Percentiles rank a stretch among this genome's conserved stretches.
Evolutionary conservation across 2,329 filamentous ascomycete species (phyloP).

Genomic region (Ophiostoma himal-ulmi): DNA sequence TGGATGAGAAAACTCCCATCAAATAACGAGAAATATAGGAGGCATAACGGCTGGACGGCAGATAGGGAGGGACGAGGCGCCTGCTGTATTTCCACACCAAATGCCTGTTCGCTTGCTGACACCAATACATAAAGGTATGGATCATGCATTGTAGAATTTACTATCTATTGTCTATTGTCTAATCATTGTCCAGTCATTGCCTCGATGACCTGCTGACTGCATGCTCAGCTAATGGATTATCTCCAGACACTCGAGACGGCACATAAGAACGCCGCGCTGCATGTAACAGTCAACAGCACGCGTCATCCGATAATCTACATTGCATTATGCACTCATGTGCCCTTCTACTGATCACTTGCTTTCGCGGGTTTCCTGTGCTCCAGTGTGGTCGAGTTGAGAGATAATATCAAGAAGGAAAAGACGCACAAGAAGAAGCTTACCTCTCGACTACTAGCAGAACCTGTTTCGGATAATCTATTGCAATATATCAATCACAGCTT

Average conservation of each 20-base stretch:
- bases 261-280: neutral
- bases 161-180: neutral
- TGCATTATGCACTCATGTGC: neutral
- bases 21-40: neutral
- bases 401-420: neutral
- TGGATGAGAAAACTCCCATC: neutral
- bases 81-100: slow-evolving; percentile 24
- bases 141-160: neutral
- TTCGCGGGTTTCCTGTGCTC: neutral
- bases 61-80: slow-evolving; percentile 9
- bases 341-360: neutral
- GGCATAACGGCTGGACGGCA: neutral
- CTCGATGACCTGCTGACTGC: neutral
- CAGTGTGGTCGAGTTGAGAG: neutral
- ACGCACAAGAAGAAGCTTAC: neutral
- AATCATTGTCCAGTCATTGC: neutral
- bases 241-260: neutral
- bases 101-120: slow-evolving; percentile 27
- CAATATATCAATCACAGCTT: neutral
- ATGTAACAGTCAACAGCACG: neutral
- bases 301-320: slow-evolving; percentile 1
- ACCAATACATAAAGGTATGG: slow-evolving; percentile 13
- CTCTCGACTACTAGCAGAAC: neutral
- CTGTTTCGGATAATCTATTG: neutral
- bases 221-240: neutral